phyloP scores from a whole-genome alignment of 2,329 filamentous ascomycete genomes.

The Clarireedia monteithiana region DNA sequence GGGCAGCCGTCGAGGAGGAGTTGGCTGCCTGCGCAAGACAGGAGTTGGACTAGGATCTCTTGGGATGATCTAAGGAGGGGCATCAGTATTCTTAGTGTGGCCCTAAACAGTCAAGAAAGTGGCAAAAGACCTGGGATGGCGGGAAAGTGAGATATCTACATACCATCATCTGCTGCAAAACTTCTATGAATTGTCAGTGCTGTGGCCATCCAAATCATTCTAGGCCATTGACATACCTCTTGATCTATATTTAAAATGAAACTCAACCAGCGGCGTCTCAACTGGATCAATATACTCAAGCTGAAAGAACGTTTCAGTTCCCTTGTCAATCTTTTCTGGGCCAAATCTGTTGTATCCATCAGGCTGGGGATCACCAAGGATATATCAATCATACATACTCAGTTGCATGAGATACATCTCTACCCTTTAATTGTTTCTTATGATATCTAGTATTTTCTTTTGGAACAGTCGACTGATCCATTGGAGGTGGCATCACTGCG shows the following conservation, averaged over 20 bases:
- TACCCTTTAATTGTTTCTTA: neutral
- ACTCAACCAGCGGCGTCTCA: slow-evolving; percentile 2
- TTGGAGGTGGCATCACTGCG: neutral
- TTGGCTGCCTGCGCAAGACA: neutral
- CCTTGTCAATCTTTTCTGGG: neutral
- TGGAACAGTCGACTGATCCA: neutral
- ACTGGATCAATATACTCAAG: slow-evolving; percentile 7
- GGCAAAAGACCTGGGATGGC: too few species aligned
- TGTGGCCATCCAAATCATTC: neutral
- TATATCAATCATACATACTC: neutral
- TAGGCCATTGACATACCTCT: neutral
- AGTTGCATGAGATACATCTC: neutral
- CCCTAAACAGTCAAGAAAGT: too few species aligned
- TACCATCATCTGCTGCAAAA: slow-evolving; percentile 6
- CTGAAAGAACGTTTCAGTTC: neutral
- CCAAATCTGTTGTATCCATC: neutral
- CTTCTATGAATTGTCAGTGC: neutral
- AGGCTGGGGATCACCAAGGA: neutral
- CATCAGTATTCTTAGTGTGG: neutral
- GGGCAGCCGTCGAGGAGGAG: neutral
- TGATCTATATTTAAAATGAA: slow-evolving; percentile 10
- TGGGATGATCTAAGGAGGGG: neutral
- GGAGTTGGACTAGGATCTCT: neutral
- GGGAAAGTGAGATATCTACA: neutral
- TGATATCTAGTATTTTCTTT: neutral